Evolutionary conservation across 2,329 filamentous ascomycete genomes (phyloP).

Genomic region (Pyrenochaeta sp.): DNA sequence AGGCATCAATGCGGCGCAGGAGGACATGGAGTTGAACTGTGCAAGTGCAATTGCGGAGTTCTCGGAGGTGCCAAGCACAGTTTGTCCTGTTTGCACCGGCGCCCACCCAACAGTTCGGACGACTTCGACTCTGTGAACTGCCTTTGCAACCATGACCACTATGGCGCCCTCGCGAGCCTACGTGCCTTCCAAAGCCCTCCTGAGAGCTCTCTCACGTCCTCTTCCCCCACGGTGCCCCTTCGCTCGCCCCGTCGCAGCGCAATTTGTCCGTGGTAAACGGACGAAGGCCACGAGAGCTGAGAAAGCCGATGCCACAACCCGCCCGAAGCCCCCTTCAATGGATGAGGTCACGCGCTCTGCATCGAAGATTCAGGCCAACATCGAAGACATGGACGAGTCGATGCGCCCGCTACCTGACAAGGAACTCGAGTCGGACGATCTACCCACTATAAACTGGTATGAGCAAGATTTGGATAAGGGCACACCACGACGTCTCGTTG

Average conservation of each 20-base stretch:
- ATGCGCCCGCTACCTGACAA: constrained; percentile 26
- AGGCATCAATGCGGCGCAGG: neutral
- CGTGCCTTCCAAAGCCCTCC: constrained; percentile 35
- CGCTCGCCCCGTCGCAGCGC: constrained; percentile 21
- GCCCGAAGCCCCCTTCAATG: constrained; percentile 3
- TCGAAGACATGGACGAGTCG: constrained; percentile 11
- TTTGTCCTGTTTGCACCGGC: constrained; percentile 26
- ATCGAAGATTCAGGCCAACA: neutral
- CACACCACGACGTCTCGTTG: constrained; percentile 32
- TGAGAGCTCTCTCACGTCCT: constrained; percentile 35
- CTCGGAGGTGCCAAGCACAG: constrained; percentile 35
- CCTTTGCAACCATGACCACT: neutral
- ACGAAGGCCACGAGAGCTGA: constrained; percentile 19
- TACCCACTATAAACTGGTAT: constrained; percentile 36
- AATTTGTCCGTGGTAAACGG: constrained; percentile 33
- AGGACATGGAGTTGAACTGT: neutral
- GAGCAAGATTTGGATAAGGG: constrained; percentile 40
- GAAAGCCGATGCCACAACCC: constrained; percentile 9
- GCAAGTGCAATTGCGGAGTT: constrained; percentile 23
- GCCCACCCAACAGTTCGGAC: constrained; percentile 14
- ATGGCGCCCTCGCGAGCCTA: constrained; percentile 35
- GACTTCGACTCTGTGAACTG: neutral
- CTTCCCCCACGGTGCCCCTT: constrained; percentile 27
- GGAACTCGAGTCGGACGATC: constrained; percentile 30
- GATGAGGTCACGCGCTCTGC: constrained; percentile 5